These are phyloP conservation scores for Entoloma clypeatum DNA, from an alignment of 1,284 basidiomycete genomes.

Conservation along the genomic window DNA sequence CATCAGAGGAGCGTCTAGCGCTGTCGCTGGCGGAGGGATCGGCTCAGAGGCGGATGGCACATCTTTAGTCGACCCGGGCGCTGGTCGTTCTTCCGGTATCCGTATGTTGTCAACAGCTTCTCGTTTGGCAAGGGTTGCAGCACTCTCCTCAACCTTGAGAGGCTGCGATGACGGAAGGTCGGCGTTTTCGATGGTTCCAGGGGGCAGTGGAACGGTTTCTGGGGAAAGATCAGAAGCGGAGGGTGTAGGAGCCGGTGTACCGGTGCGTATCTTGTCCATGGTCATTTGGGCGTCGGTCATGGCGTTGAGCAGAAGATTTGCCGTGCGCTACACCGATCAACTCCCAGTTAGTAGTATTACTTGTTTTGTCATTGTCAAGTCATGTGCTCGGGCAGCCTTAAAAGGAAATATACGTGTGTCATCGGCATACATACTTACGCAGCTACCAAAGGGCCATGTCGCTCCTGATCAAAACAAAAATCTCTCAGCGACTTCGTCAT, in stretches of 20 bases:
- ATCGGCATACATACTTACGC: no score
- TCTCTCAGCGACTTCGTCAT: no score
- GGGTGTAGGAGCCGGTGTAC: slow-evolving; percentile 1
- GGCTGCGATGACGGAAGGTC: not conserved
- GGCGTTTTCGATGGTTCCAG: not conserved
- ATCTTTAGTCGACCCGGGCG: slow-evolving; percentile 11
- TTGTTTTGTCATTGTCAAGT: no score
- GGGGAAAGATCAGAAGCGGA: not conserved
- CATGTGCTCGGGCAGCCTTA: no score
- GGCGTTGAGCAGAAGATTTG: slow-evolving; percentile 1
- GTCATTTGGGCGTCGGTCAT: slow-evolving; percentile 21
- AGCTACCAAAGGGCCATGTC: no score
- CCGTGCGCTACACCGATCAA: slow-evolving; percentile 8
- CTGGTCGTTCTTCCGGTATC: slow-evolving; percentile 9
- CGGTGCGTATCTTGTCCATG: slow-evolving; percentile 10
- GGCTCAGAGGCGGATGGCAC: slow-evolving; percentile 13
- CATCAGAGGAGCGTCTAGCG: slow-evolving; percentile 13
- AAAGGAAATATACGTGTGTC: no score
- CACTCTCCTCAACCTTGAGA: not conserved
- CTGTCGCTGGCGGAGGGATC: slow-evolving; percentile 9
- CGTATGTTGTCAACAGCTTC: slow-evolving; percentile 7
- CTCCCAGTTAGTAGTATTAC: no score
- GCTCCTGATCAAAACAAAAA: no score
- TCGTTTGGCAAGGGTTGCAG: not conserved
- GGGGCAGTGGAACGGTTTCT: no score